phyloP scores from a whole-genome alignment of 805 yeast species.

The Saccharomyces mikatae region DNA sequence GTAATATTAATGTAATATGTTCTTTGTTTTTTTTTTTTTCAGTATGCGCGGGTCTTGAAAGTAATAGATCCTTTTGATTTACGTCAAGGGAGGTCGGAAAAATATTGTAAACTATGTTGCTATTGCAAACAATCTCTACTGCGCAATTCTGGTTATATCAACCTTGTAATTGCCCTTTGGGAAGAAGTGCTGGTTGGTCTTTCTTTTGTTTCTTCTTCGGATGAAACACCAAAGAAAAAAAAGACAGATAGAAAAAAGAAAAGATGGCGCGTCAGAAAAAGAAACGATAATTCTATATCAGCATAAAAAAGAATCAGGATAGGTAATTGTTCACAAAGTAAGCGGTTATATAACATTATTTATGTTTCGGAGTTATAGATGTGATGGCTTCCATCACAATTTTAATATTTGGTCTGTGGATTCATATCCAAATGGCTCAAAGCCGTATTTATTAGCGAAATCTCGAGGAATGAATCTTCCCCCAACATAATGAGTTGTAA shows the following conservation, averaged over 20 bases:
- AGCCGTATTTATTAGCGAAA: constrained; percentile 66
- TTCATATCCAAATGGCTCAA: constrained; percentile 53
- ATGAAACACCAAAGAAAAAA: background rate
- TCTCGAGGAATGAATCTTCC: constrained; percentile 71
- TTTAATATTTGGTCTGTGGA: constrained; percentile 51
- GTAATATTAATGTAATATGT: background rate
- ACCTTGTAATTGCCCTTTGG: background rate
- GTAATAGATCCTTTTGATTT: background rate
- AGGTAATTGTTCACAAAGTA: background rate
- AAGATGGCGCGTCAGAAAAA: background rate
- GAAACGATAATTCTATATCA: background rate
- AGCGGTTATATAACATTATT: background rate
- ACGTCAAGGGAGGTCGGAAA: background rate
- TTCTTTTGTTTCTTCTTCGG: background rate
- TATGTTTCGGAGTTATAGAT: background rate
- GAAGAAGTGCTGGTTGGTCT: background rate
- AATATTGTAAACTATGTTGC: background rate
- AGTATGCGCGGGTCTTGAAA: background rate
- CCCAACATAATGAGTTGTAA: constrained; percentile 64
- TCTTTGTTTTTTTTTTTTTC: background rate
- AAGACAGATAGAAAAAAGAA: constrained; percentile 1
- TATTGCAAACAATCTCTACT: background rate
- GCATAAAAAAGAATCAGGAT: background rate
- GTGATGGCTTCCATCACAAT: constrained; percentile 7
- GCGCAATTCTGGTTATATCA: background rate